phyloP scores from a whole-genome alignment of 768 basidiomycete genomes.

The Pleurotus eryngii region DNA sequence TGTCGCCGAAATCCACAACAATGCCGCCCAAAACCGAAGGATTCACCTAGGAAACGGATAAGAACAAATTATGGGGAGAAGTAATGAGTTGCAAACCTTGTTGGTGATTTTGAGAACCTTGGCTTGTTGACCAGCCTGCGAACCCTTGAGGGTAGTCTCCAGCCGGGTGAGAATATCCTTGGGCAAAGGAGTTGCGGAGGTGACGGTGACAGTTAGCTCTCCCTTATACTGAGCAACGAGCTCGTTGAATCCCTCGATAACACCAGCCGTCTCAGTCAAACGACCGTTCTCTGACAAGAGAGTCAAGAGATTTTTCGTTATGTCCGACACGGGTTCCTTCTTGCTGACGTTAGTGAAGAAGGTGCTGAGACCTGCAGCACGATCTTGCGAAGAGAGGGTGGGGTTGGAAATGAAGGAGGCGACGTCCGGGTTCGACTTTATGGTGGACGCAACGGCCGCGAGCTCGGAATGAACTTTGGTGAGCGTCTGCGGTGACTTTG shows the following conservation, averaged over 20 bases:
- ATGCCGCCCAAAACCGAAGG: slow-evolving; percentile 88
- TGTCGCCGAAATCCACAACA: slow-evolving; percentile 96
- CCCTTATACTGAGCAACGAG: slow-evolving; percentile 88
- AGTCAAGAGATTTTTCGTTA: slow-evolving; percentile 88
- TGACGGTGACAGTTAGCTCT: slow-evolving; percentile 90
- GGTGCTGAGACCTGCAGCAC: slow-evolving; percentile 59
- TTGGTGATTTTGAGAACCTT: slow-evolving; percentile 89
- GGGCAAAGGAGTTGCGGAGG: slow-evolving; percentile 79
- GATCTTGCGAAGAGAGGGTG: slow-evolving; percentile 80
- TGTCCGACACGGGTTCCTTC: slow-evolving; percentile 77
- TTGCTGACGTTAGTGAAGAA: slow-evolving; percentile 59
- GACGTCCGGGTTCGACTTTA: slow-evolving; percentile 65
- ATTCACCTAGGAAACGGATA: slow-evolving; percentile 63
- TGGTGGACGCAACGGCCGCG: slow-evolving; percentile 59
- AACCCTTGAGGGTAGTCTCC: slow-evolving; percentile 83
- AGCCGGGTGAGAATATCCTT: slow-evolving; percentile 73
- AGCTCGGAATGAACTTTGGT: slow-evolving; percentile 87
- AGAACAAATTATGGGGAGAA: slow-evolving; percentile 7
- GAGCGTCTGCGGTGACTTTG: slow-evolving; percentile 80
- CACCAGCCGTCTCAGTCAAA: slow-evolving; percentile 76
- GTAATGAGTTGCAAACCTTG: slow-evolving; percentile 55
- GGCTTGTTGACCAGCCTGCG: slow-evolving; percentile 79
- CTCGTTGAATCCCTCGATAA: slow-evolving; percentile 89
- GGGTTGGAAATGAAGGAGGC: slow-evolving; percentile 83
- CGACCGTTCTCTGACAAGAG: slow-evolving; percentile 94